Evolutionary conservation across 257 asterid genomes (phyloP).

Genomic region (Schizonepeta tenuifolia): DNA sequence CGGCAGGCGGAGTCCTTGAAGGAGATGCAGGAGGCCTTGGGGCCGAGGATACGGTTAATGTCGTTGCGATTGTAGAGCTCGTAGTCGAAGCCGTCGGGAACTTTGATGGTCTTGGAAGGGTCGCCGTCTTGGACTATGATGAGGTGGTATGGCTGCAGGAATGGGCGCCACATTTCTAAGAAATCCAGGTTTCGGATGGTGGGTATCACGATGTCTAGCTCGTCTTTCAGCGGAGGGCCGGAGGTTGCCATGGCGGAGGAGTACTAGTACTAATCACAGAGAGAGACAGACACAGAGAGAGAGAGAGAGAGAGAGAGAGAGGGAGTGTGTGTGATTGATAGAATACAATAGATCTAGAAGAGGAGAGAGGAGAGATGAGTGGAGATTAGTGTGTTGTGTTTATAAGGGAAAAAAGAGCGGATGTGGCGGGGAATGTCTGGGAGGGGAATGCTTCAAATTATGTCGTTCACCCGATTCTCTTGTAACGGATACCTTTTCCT

Average conservation of each 20-base stretch:
- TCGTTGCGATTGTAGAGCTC: slow-evolving; percentile 86
- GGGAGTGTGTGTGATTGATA: background rate
- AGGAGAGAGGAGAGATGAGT: background rate
- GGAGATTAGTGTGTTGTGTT: background rate
- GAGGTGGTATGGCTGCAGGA: slow-evolving; percentile 75
- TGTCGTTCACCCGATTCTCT: slow-evolving; percentile 29
- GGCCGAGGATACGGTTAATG: slow-evolving; percentile 79
- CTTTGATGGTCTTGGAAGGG: slow-evolving; percentile 74
- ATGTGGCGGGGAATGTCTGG: slow-evolving; percentile 33
- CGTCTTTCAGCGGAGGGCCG: slow-evolving; percentile 69
- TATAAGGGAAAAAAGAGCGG: slow-evolving; percentile 35
- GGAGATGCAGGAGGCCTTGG: slow-evolving; percentile 80
- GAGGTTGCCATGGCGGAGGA: slow-evolving; percentile 49
- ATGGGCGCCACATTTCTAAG: slow-evolving; percentile 95
- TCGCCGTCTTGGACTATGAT: slow-evolving; percentile 96
- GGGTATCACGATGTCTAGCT: slow-evolving; percentile 88
- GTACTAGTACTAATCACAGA: no score
- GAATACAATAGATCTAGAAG: no score
- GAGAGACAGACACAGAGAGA: slow-evolving; percentile 12
- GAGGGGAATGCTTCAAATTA: slow-evolving; percentile 52
- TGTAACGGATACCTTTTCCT: slow-evolving; percentile 26
- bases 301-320: background rate
- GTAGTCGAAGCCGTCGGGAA: slow-evolving; percentile 80
- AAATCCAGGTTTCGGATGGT: slow-evolving; percentile 89
- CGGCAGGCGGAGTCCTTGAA: slow-evolving; percentile 97